Evolutionary conservation across 2,329 filamentous ascomycete genomes (phyloP), one percentile per base, ranked within the genome.

Genomic region (Cryphonectria naterciae): DNA sequence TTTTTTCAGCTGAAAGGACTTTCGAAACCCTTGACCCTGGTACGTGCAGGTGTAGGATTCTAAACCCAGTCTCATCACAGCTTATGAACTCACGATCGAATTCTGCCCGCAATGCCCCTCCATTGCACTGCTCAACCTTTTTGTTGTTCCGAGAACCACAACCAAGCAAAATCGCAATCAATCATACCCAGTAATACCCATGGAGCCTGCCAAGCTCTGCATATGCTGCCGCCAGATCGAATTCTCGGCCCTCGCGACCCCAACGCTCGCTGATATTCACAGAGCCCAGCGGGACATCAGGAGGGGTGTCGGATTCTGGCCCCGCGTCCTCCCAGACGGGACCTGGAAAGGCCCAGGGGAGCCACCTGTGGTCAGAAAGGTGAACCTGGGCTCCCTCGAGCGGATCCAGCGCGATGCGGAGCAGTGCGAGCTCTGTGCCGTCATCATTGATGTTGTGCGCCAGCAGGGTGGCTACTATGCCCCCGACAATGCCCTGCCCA

Each of bases 191-290:
- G 3, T 58, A 35, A 25, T 2, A 25, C 11, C 13, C 54, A 58
- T 58, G 54, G 25, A 58, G 17, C 2, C 28, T 32, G 54, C 25
- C 25, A 58, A 32, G 54, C 54, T 58, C 28, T 58, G 54, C 25
- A 2, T 1, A 5, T 0, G 4, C 25, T 58, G 54, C 28, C 35
- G 54, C 54, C 54, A 32, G 54, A 58, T 58, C 25, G 54, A 58
- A 35, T 58, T 58, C 54, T 58, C 54, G 54, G 54, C 54, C 54
- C 54, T 58, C 28, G 54, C 54, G 6, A 58, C 54, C 15, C 54
- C 54, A 13, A 58, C 54, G 25, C 54, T 58, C 2, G 54, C 54
- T 13, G 54, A 58, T 58, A 19, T 58, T 32, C 25, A 58, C 25
- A 58, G 54, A 58, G 54, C 54, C 54, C 54, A 58, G 7, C 25